These are phyloP conservation scores for Eutrema japonicum DNA, from an alignment of 345 rosid genomes.

Conservation along the genomic window DNA sequence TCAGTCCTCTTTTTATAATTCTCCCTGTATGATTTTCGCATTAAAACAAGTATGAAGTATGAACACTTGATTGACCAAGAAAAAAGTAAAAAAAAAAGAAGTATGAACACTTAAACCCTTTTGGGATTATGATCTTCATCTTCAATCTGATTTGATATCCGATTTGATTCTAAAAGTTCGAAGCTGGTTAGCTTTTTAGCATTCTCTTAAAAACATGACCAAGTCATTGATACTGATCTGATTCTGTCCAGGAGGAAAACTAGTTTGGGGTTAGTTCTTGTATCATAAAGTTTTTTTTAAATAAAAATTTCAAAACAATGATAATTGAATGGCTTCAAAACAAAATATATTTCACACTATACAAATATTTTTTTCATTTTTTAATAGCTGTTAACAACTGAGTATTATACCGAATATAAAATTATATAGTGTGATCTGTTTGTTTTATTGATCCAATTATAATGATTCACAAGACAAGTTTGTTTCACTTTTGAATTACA, in stretches of 20 bases:
- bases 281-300: not conserved
- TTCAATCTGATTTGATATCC: slow-evolving; percentile 13
- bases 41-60: slow-evolving; percentile 20
- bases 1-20: slow-evolving; percentile 10
- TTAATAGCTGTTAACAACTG: not conserved
- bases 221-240: not conserved
- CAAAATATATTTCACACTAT: too few species aligned
- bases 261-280: not conserved
- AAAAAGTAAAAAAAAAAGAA: not conserved
- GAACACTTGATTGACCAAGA: not conserved
- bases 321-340: too few species aligned
- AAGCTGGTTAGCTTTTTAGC: slow-evolving; percentile 8
- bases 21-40: slow-evolving; percentile 25
- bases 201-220: not conserved
- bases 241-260: not conserved
- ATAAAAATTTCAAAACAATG: not conserved
- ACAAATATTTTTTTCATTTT: too few species aligned
- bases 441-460: not conserved
- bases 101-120: not conserved
- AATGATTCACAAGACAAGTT: not conserved
- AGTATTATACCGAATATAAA: not conserved
- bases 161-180: not conserved
- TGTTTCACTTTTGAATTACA: not conserved
- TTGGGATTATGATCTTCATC: not conserved
- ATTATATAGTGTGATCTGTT: not conserved